phyloP scores from a whole-genome alignment of 2,329 filamentous ascomycete genomes.

The Amphichorda felina region DNA sequence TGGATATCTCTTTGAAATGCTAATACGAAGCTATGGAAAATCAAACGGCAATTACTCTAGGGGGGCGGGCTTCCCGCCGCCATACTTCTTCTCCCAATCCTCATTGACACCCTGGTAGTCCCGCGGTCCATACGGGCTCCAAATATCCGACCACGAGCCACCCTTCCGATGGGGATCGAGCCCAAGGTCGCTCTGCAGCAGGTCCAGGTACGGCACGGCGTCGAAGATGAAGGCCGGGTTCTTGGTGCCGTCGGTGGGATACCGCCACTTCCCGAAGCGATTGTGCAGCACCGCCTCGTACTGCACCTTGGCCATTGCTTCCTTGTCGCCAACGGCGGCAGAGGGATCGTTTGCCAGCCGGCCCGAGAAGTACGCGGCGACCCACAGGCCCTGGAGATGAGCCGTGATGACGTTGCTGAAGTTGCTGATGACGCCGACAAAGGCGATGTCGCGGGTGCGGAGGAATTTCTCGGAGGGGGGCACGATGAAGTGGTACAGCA shows the following conservation, averaged over 20 bases:
- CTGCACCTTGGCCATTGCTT: slow-evolving; percentile 22
- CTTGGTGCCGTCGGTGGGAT: slow-evolving; percentile 48
- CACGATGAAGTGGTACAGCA: slow-evolving; percentile 15
- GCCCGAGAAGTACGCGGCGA: slow-evolving; percentile 45
- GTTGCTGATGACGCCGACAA: slow-evolving; percentile 16
- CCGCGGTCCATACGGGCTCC: neutral
- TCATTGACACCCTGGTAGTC: slow-evolving; percentile 1
- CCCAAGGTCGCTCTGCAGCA: slow-evolving; percentile 54
- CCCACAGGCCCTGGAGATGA: slow-evolving; percentile 34
- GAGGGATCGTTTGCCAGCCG: slow-evolving; percentile 22
- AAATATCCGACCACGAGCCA: neutral
- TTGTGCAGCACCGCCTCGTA: slow-evolving; percentile 50
- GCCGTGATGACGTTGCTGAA: slow-evolving; percentile 21
- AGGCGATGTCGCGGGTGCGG: slow-evolving; percentile 15
- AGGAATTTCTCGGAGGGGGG: slow-evolving; percentile 7
- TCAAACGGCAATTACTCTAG: too few relatives aligned
- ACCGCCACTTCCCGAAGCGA: slow-evolving; percentile 60
- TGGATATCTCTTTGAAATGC: too few relatives aligned
- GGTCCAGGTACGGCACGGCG: slow-evolving; percentile 40
- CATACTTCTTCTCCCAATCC: too few relatives aligned
- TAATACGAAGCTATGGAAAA: too few relatives aligned
- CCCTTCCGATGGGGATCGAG: slow-evolving; percentile 22
- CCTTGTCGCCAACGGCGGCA: neutral
- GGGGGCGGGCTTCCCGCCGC: too few relatives aligned
- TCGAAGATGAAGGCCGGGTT: slow-evolving; percentile 48